phyloP scores from a whole-genome alignment of 108 stramenopile species.

The Stephanodiscus minutulus region DNA sequence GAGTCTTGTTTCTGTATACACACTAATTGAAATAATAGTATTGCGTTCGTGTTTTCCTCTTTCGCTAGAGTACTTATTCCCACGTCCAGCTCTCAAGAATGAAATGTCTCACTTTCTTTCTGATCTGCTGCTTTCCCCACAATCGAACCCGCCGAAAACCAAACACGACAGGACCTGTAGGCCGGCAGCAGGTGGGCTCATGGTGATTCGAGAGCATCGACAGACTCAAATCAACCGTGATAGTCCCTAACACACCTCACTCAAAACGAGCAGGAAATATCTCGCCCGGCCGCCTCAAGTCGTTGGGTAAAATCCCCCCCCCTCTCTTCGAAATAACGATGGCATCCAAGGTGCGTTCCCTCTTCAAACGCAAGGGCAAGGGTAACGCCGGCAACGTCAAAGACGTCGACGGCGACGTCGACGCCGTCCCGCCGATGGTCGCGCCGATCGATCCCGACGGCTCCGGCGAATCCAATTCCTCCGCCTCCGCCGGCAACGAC shows the following conservation, averaged over 20 bases:
- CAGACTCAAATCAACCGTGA: too few species aligned
- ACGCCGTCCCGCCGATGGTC: constrained; percentile 1
- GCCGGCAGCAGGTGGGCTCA: too few species aligned
- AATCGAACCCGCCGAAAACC: too few species aligned
- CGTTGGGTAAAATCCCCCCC: background rate
- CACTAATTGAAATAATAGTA: too few species aligned
- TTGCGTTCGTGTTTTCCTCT: too few species aligned
- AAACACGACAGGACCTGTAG: too few species aligned
- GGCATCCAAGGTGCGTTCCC: constrained; percentile 41
- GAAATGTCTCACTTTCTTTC: too few species aligned
- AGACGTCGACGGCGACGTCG: background rate
- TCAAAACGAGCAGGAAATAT: background rate
- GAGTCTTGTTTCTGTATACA: too few species aligned
- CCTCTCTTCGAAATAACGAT: background rate
- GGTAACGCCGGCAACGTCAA: background rate
- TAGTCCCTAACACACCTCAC: background rate
- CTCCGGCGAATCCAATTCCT: constrained; percentile 17
- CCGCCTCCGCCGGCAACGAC: background rate
- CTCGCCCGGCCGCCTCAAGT: background rate
- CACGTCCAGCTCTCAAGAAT: too few species aligned
- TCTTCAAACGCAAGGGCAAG: constrained; percentile 33
- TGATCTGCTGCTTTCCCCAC: too few species aligned
- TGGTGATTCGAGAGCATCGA: too few species aligned
- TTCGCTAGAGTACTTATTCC: too few species aligned
- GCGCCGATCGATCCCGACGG: constrained; percentile 25